These are phyloP conservation scores for Monascus ruber DNA, from an alignment of 2,329 filamentous ascomycete genomes.

Conservation along the genomic window DNA sequence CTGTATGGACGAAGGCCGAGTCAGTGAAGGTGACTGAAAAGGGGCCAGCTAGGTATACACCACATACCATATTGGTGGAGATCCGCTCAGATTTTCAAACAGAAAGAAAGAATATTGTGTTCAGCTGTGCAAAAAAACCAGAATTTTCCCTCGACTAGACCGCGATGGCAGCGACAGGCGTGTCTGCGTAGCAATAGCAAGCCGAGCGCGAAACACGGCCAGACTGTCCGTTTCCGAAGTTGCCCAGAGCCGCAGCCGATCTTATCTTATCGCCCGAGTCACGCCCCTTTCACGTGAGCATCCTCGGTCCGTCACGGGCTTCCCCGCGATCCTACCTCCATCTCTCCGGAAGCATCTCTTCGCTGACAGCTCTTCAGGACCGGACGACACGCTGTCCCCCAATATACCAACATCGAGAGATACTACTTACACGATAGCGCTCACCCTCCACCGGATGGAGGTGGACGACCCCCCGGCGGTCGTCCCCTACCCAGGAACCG, in stretches of 20 bases:
- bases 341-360: too few relatives aligned
- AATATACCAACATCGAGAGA: too few relatives aligned
- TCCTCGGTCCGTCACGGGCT: neutral
- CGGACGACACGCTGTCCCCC: too few relatives aligned
- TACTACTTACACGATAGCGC: too few relatives aligned
- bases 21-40: conserved; percentile 1
- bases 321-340: neutral
- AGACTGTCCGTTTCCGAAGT: conserved; percentile 14
- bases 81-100: too few relatives aligned
- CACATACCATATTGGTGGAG: too few relatives aligned
- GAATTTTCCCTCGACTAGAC: neutral
- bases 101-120: too few relatives aligned
- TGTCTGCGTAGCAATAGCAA: neutral
- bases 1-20: conserved; percentile 27
- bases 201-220: conserved; percentile 11
- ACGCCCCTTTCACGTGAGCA: conserved; percentile 1
- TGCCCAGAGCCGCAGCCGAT: conserved; percentile 7
- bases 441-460: too few relatives aligned
- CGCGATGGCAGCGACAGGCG: neutral
- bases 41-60: neutral
- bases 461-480: too few relatives aligned
- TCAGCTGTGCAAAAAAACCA: too few relatives aligned
- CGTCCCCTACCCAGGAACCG: too few relatives aligned
- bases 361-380: too few relatives aligned
- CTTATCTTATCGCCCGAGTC: conserved; percentile 18